Base-by-base conservation (phyloP, 2,329 filamentous ascomycete species). In the Didymella lethalis region DNA sequence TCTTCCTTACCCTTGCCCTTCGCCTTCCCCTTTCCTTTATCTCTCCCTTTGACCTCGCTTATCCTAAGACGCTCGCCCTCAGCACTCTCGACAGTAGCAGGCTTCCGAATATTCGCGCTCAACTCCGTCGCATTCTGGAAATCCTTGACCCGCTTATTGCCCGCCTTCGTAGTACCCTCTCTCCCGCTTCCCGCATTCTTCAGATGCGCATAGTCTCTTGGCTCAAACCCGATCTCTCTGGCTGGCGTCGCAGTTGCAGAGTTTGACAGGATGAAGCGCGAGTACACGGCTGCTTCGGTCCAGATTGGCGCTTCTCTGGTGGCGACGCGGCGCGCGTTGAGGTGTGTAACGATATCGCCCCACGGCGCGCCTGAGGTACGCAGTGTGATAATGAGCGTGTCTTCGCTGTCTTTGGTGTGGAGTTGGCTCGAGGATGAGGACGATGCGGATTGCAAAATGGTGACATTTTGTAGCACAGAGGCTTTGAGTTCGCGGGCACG, bases 241-340 rank as follows among this genome's bases (percentile, higher is more conserved):
- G 55, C 20, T 1, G 64, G 48, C 1, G 36, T 47, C 2, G 73
- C 73, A 29, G 74, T 69, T 2, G 58, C 54, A 4, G 70, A 68
- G 0, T 61, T 63, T 40, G 69, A 74, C 45, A 73, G 71, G 25
- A 77, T 69, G 63, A 74, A 78, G 51, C 76, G 75, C 8, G 65
- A 65, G 63, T 80, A 80, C n/a, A 76, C 71, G 0, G 72, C 68
- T 1, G 70, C 61, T 2, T 64, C 56, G 20, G 75, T 78, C 48
- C 69, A 66, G 28, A 54, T 61, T 2, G 59, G 56, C 1, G 63
- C 40, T 45, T 67, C 63, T 12, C 65, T 66, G 18, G 38, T 48
- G 20, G 57, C 44, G 18, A 49, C 32, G 36, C 73, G 70, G 38
- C 59, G 43, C 7, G 63, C 36, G 57, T 76, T 77, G 44, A 78